Conservation (phyloP, 139 green algal genomes). For the Limnomonas spitsbergensis region DNA sequence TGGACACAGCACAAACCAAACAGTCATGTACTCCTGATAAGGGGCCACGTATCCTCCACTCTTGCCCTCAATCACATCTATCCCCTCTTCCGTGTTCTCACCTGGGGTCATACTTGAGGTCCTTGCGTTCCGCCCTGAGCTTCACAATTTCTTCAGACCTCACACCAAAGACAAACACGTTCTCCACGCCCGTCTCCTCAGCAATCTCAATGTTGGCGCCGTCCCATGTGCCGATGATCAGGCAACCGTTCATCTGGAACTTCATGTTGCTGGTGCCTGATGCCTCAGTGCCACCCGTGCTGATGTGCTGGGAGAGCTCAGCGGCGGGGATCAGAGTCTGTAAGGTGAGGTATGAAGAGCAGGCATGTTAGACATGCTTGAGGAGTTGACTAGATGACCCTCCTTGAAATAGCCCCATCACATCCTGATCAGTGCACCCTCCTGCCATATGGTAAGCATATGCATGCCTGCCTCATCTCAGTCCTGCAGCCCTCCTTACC, state of each 20-base stretch:
- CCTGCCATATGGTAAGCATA: too few relatives aligned
- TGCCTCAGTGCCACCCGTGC: conserved; percentile 73
- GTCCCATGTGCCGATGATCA: conserved; percentile 69
- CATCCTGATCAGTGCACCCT: conserved; percentile 1
- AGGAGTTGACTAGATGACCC: too few relatives aligned
- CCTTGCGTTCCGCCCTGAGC: conserved; percentile 80
- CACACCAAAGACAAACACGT: conserved; percentile 87
- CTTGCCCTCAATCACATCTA: too few relatives aligned
- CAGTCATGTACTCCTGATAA: too few relatives aligned
- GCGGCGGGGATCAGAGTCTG: conserved; percentile 35
- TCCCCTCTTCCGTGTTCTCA: conserved; percentile 18
- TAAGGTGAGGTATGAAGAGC: background rate
- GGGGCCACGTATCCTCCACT: too few relatives aligned
- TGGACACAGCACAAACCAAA: too few relatives aligned
- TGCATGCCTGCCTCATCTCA: too few relatives aligned
- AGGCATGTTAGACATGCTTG: too few relatives aligned
- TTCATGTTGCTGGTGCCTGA: conserved; percentile 99
- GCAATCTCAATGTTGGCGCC: conserved; percentile 99
- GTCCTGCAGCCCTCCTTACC: too few relatives aligned
- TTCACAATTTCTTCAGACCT: conserved; percentile 56
- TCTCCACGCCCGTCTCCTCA: conserved; percentile 65
- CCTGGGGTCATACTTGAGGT: conserved; percentile 74
- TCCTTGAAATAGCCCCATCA: too few relatives aligned
- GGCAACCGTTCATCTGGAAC: conserved; percentile 96
- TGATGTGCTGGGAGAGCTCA: conserved; percentile 95